Base-by-base conservation (phyloP, 345 rosid species). In the Populus euphratica region DNA sequence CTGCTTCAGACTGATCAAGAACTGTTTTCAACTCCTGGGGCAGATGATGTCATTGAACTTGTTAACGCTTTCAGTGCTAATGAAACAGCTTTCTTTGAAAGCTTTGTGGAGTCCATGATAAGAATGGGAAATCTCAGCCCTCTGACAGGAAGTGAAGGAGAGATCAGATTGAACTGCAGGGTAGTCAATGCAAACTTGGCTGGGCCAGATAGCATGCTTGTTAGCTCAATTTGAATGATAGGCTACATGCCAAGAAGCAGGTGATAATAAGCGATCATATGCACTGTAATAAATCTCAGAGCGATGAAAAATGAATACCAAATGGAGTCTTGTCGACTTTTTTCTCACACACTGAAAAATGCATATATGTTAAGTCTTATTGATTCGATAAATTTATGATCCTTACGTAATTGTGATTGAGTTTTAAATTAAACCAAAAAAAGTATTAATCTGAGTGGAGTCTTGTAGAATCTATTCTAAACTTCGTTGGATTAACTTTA, bases 1-100 rank as follows among this genome's bases (percentile, higher is more conserved):
- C 84, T 91, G 38, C 88, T 91, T 23, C 92, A 82, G 77, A 86
- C 81, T 33, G 93, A 91, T 59, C 96, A 91, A 72, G 87, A 82
- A 25, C 76, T 91, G 36, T 82, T 91, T 71, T 90, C 92, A 0
- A 85, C 89, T 2, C 8, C 75, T 0, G 93, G 90, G 12, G 89
- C 87, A 20, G 84, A 77, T 56, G 85, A 79, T 59, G 87, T 89
- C n/a, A 13, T 69, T 3, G 35, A 31, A 17, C 76, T 91, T 72
- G 93, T 91, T 33, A 80, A 74, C 83, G 56, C 47, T 14, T 91
- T 76, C 39, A 70, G 81, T 63, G 65, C 72, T 47, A 86, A 86
- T 82, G 85, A 85, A 21, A 89, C 86, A 0, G 83, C 84, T 68
- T 91, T 91, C 81, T 90, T 91, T 56, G 78, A 87, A 50, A 82